Base-by-base conservation (phyloP, 202 grass and related monocot species). In the Hordeum pubiflorum region DNA sequence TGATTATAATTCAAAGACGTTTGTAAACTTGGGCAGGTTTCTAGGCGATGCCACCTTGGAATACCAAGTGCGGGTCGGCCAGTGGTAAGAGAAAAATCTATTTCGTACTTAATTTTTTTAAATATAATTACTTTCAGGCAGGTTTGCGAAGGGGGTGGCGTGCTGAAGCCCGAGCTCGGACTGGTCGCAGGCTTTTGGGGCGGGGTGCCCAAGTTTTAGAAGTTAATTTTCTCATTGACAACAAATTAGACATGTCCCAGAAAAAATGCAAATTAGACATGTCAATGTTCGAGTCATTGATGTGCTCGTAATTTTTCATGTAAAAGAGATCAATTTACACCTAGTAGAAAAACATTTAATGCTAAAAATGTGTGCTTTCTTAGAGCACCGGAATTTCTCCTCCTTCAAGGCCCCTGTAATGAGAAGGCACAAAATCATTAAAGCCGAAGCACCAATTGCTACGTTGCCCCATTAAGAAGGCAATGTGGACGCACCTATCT, bases 391-490 rank as follows among this genome's bases (percentile, higher is more conserved):
- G 7, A 52, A 18, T n/a, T 8, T n/a, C 15, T n/a, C 17, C 17
- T 54, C 6, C 48, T 6, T 23, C 40, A 71, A 48, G 40, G 10
- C 20, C 26, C 4, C 14, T 7, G 3, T 34, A 39, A 5, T 1
- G 32, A 32, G 33, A 65, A 65, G 62, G 38, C 10, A 18, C 63
- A 15, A n/a, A 40, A 7, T 4, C 20, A 13, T 32, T 72, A 86
- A 85, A 80, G 70, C 12, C 20, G 69, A 48, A 62, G 40, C 39
- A 41, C 32, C 39, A n/a, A 38, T 44, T 54, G 62, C 69, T 76
- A 57, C 69, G 41, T 12, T 67, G 4, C 21, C 9, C 31, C 46
- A 18, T 9, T 59, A 75, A 68, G 60, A 41, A 54, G 27, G 39
- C 31, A 61, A 61, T 52, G 50, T 48, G 59, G 8, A 58, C 8